Evolutionary conservation across 768 basidiomycete species (phyloP), one percentile per base, ranked within the genome.

Genomic region (Leccinum variicolor): DNA sequence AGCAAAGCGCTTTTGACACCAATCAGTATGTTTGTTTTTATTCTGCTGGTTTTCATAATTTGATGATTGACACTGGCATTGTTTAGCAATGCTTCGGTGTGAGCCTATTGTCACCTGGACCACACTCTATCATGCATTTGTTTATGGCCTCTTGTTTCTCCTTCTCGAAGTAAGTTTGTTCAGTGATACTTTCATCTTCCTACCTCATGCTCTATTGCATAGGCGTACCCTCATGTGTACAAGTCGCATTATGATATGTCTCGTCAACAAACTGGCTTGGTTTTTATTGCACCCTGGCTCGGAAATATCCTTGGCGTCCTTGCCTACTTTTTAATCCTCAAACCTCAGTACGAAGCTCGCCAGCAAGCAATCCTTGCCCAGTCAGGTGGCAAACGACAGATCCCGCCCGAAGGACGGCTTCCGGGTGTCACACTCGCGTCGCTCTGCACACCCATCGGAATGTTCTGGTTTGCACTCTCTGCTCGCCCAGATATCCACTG

Each of bases 401-500:
- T 69, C 19, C 36, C 56, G 0, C 65, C 63, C 19, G 68, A 69
- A 48, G 60, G 51, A 15, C 68, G 55, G 25, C 61, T 67, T 23
- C 65, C 62, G 1, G 68, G 67, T 15, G 48, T 67, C 34, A 54
- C 56, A 4, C 33, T 69, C 6, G 39, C 68, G 2, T 69, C 62
- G 0, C 23, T 69, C 31, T 61, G 67, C 39, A 63, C 59, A 4
- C 63, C 61, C 6, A 10, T 67, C 41, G 66, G 68, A 53, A 62
- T 69, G 66, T 65, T 69, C 47, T 67, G 67, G 67, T 66, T 66
- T n/a, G 55, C 67, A 10, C 39, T 69, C 23, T 59, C 67, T 23
- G 63, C 67, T 3, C 55, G 34, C 11, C 61, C 67, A 5, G 56
- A 63, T 2, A 15, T 69, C 46, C 68, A 65, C 52, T 64, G 59